Base-by-base conservation (phyloP, 805 yeast species). In the Teunomyces cretensis region DNA sequence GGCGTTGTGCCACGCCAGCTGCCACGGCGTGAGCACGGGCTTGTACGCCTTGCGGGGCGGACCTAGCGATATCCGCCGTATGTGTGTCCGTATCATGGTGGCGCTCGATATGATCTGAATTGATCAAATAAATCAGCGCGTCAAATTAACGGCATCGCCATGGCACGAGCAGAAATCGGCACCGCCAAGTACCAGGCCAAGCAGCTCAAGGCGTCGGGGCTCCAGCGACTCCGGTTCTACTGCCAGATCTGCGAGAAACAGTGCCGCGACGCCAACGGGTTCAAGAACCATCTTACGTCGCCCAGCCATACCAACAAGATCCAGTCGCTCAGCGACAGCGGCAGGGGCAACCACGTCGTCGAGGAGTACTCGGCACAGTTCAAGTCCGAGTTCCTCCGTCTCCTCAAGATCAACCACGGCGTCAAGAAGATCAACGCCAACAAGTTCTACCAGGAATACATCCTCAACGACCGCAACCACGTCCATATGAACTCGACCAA, bases 191-290 rank as follows among this genome's bases (percentile, higher is more conserved):
- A 79, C 61, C 69, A 85, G 41, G 76, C 92, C 26, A 88, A 87
- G 56, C 82, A 84, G 62, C 76, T 88, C 75, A 88, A 87, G 66
- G 81, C 88, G 19, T 74, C 79, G 39, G 98, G 98, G 2, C 80
- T 91, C 19, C 97, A 91, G 65, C 83, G 87, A 58, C 78, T 94
- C 42, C 75, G 81, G 49, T 92, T 81, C 75, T 95, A 90, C 65
- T 94, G 99, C 64, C 98, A 86, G 62, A 76, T 88, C 2, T 94
- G 99, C 58, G 80, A 77, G 60, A 89, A 92, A 58, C 99, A 94
- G 67, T 91, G 98, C 62, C 71, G 97, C 44, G 99, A 95, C 62
- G 96, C 87, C 50, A 92, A 94, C 66, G 99, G 99, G 19, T 94
- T 87, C 71, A 85, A 86, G 56, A 86, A 92, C 56, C 99, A 94